Percentiles rank a stretch among this genome's conserved stretches.
These are phyloP conservation scores for Blepharisma stoltei DNA, from an alignment of 73 alveolate species.

Conservation along the genomic window DNA sequence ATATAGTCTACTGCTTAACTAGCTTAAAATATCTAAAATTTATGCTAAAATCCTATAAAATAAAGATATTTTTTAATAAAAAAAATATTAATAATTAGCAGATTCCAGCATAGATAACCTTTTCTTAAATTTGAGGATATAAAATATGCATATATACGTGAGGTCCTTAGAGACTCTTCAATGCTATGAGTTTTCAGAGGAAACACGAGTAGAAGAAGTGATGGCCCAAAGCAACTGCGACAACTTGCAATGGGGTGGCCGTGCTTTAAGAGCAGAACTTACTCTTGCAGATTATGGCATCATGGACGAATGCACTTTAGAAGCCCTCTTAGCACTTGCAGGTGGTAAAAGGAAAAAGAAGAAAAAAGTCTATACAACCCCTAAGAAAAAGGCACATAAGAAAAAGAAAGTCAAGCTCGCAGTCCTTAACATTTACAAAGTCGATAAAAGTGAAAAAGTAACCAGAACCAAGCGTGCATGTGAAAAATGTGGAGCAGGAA, in stretches of 20 bases:
- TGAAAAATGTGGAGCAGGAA: conserved; percentile 87
- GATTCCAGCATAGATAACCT: no score
- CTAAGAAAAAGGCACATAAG: conserved; percentile 74
- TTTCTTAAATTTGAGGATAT: no score
- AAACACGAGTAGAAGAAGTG: no score
- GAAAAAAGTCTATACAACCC: conserved; percentile 75
- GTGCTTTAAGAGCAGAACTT: not conserved
- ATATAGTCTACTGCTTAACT: not conserved
- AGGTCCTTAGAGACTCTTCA: no score
- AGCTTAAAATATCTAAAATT: no score
- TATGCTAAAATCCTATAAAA: no score
- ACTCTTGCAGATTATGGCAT: conserved; percentile 5
- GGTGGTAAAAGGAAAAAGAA: conserved; percentile 88
- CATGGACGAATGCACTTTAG: conserved; percentile 50
- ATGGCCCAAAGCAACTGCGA: no score
- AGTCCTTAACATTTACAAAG: conserved; percentile 79
- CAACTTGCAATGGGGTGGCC: not conserved
- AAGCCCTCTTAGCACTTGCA: conserved; percentile 51
- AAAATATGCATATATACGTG: no score
- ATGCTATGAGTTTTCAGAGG: no score
- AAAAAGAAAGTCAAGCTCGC: conserved; percentile 72
- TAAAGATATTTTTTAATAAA: no score
- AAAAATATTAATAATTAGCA: no score
- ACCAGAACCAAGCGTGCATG: conserved; percentile 75
- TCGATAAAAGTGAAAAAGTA: conserved; percentile 76